phyloP scores from a whole-genome alignment of 257 asterid genomes.

The Lycium barbarum region DNA sequence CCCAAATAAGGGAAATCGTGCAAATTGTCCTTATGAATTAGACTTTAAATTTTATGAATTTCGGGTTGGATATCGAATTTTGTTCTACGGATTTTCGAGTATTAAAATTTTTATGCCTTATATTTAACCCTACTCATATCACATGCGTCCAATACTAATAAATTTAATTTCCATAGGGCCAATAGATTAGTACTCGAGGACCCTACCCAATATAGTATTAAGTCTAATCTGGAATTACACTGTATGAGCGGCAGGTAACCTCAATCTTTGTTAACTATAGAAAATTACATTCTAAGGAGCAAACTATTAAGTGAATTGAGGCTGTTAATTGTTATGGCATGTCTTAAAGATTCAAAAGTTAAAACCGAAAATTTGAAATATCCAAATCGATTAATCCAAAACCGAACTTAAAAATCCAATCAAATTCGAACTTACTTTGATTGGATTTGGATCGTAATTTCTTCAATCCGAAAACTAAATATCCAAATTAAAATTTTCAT shows the following conservation, averaged over 20 bases:
- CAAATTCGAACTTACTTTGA: background rate
- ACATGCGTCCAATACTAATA: background rate
- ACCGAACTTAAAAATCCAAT: background rate
- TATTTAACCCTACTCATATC: too few relatives aligned
- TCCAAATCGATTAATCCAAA: background rate
- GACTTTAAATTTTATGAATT: too few relatives aligned
- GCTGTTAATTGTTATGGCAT: background rate
- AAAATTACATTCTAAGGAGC: background rate
- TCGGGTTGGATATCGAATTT: too few relatives aligned
- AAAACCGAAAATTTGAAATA: background rate
- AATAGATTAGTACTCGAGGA: background rate
- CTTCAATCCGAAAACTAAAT: background rate
- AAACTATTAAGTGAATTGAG: background rate
- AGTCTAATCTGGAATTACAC: background rate
- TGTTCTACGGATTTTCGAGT: too few relatives aligned
- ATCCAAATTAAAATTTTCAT: background rate
- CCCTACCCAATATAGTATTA: background rate
- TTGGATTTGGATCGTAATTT: background rate
- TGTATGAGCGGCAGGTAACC: background rate
- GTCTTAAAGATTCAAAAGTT: background rate
- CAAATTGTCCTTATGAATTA: too few relatives aligned
- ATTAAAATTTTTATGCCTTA: too few relatives aligned
- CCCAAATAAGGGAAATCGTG: too few relatives aligned
- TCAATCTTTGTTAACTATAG: background rate
- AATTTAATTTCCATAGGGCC: background rate